A percentile compares a stretch with the other conserved stretches of the same genome.
These are phyloP conservation scores for Mortierella sp. DNA, from an alignment of 371 early-diverging fungal genomes.

Conservation along the genomic window DNA sequence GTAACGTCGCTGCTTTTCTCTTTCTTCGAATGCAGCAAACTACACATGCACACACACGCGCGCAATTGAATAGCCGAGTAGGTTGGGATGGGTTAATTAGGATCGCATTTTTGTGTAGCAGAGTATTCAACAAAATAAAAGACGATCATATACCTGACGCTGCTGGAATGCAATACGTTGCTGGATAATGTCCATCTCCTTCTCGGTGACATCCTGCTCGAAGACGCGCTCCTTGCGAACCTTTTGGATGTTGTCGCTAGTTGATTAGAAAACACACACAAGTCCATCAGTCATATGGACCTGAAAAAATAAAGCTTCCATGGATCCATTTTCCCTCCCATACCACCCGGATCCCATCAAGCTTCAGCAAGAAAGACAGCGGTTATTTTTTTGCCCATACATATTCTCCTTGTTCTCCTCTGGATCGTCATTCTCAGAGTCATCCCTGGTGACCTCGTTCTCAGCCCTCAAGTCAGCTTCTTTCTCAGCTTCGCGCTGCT, in stretches of 20 bases:
- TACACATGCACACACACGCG: too few relatives aligned
- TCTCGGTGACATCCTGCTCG: slow-evolving; percentile 85
- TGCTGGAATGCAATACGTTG: slow-evolving; percentile 90
- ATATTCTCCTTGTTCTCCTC: slow-evolving; percentile 51
- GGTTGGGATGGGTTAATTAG: too few relatives aligned
- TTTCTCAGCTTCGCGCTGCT: slow-evolving; percentile 34
- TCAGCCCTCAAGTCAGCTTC: slow-evolving; percentile 34
- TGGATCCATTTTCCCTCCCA: too few relatives aligned
- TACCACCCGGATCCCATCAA: too few relatives aligned
- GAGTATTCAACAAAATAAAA: not conserved
- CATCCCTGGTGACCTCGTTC: slow-evolving; percentile 37
- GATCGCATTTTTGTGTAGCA: not conserved
- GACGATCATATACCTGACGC: slow-evolving; percentile 61
- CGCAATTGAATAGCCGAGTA: too few relatives aligned
- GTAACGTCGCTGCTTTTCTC: slow-evolving; percentile 77
- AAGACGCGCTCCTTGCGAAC: slow-evolving; percentile 89
- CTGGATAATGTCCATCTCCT: slow-evolving; percentile 86
- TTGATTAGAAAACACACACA: not conserved
- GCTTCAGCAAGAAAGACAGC: not conserved
- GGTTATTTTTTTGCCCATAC: slow-evolving; percentile 8
- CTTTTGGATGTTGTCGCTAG: slow-evolving; percentile 81
- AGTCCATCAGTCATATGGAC: not conserved
- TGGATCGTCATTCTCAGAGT: slow-evolving; percentile 30
- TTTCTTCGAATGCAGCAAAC: slow-evolving; percentile 81
- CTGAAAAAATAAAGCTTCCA: too few relatives aligned